Evolutionary conservation across 352 stramenopile species (phyloP), one percentile per base, ranked within the genome.

Genomic region (Phytophthora rubi): DNA sequence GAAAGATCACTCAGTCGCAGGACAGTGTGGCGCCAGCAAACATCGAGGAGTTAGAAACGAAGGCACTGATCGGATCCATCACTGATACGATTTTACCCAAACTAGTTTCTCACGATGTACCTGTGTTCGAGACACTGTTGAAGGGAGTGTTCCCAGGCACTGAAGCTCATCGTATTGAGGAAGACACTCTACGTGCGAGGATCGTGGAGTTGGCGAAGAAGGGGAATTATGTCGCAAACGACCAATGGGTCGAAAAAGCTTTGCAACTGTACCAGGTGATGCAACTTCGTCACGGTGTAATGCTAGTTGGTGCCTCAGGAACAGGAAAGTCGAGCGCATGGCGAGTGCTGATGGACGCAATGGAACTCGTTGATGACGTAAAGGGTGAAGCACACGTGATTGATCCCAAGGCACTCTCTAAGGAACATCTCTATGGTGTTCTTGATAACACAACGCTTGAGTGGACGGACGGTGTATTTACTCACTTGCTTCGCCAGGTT

Each of bases 391-490:
- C 97, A 4, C 98, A 99, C 54, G 92, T 99, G 6, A 99, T 99
- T 76, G 98, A 99, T 76, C 97, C 98, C 1, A 99, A 99, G 78
- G 95, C 98, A 13, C 91, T 99, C 6, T 95, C 92, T 30, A 99
- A 99, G 67, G 97, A 99, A 62, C 89, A 97, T 28, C 76, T 99
- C 6, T 99, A 99, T 77, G 98, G 98, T 66, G 88, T 91, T n/a
- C 86, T 99, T 45, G 98, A 99, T 86, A 98, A 98, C 57, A 99
- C 97, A 32, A 99, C 98, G 1, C 82, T 99, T 3, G 98, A 99
- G 74, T 99, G 98, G 98, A 99, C 95, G 15, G 98, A 99, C 77
- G 98, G 98, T 73, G 89, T 99, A 47, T 99, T 99, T 70, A 99
- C 98, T 23, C 89, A 97, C 67, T 79, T 99, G 37, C 77, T 99